A percentile compares a stretch with the other conserved stretches of the same genome.
phyloP scores from a whole-genome alignment of 1,139 yeast genomes.

The Diutina mesorugosa region DNA sequence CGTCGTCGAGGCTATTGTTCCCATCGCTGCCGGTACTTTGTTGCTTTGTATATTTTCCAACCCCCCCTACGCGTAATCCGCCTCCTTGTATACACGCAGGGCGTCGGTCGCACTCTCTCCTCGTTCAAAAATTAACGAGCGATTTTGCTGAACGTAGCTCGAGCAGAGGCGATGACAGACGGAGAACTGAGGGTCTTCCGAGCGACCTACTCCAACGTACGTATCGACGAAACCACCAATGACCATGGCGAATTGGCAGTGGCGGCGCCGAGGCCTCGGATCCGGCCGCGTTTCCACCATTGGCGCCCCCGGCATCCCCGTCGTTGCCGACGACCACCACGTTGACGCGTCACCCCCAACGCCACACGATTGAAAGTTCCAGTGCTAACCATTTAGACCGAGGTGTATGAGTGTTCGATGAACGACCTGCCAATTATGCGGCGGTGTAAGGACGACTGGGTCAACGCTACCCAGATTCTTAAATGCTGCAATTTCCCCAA shows the following conservation, averaged over 20 bases:
- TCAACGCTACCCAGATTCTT: constrained; percentile 93
- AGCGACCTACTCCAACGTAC: constrained; percentile 9
- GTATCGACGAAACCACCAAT: constrained; percentile 3
- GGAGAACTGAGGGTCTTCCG: constrained; percentile 8
- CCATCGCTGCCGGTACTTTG: not conserved
- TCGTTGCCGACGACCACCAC: not conserved
- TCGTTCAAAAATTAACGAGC: not conserved
- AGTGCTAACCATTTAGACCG: not conserved
- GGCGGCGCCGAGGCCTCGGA: not conserved
- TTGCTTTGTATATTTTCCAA: not conserved
- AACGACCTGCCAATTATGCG: constrained; percentile 89
- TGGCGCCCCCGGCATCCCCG: not conserved
- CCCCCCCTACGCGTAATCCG: not conserved
- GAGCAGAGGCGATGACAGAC: constrained; percentile 2
- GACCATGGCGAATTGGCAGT: not conserved
- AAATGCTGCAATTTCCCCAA: constrained; percentile 93
- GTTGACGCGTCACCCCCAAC: not conserved
- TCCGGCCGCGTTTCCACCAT: not conserved
- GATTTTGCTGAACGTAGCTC: not conserved
- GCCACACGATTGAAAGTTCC: not conserved
- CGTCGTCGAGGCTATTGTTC: not conserved
- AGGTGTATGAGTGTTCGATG: constrained; percentile 56
- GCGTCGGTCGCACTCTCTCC: not conserved
- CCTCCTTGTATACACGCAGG: not conserved
- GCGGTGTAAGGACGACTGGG: constrained; percentile 84